Percentiles rank a stretch among this genome's conserved stretches.
Conservation (phyloP, 768 basidiomycete genomes). For the Lyophyllum atratum region DNA sequence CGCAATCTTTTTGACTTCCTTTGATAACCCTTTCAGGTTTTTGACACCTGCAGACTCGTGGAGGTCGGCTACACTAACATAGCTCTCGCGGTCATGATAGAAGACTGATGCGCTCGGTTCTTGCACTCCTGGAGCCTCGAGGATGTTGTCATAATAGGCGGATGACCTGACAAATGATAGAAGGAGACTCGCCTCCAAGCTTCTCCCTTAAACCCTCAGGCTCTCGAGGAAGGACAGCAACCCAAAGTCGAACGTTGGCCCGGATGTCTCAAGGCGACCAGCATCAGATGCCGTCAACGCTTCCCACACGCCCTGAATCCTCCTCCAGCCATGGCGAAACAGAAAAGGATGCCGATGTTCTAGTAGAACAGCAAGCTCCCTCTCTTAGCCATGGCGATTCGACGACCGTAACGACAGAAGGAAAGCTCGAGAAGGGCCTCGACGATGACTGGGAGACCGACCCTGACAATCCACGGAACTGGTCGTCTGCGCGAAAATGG, state of each 20-base stretch:
- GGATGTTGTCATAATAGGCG: too few species aligned
- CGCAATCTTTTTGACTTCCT: too few species aligned
- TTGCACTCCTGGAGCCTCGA: background rate
- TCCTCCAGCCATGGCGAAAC: background rate
- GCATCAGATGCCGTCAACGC: background rate
- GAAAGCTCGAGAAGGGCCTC: constrained; percentile 32
- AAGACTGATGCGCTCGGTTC: background rate
- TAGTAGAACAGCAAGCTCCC: background rate
- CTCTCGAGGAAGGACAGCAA: background rate
- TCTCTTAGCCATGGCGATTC: background rate
- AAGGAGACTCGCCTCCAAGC: too few species aligned
- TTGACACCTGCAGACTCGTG: background rate
- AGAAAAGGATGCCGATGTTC: background rate
- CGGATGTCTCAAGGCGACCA: background rate
- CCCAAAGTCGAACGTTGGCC: background rate
- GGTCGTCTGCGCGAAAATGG: constrained; percentile 63
- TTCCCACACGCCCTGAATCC: background rate
- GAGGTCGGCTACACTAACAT: background rate
- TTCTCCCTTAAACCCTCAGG: too few species aligned
- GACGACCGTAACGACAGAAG: constrained; percentile 8
- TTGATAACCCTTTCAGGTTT: background rate
- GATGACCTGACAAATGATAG: background rate
- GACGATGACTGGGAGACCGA: constrained; percentile 61
- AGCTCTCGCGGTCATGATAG: background rate
- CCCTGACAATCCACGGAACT: constrained; percentile 67